These are phyloP conservation scores for Dendryphion nanum DNA, from an alignment of 2,329 filamentous ascomycete genomes.

Conservation along the genomic window DNA sequence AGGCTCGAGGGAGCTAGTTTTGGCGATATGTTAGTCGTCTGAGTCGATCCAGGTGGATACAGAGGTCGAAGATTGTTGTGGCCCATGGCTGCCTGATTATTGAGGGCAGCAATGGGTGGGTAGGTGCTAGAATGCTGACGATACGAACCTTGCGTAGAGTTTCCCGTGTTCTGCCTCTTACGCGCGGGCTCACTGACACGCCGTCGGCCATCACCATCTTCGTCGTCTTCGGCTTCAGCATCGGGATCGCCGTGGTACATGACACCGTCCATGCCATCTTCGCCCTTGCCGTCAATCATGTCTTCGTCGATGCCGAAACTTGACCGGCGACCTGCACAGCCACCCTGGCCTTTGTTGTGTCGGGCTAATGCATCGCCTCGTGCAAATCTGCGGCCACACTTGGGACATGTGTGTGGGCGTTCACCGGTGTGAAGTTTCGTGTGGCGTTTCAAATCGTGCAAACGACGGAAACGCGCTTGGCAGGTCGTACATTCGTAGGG, in stretches of 20 bases:
- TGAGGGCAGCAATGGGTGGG: conserved; percentile 63
- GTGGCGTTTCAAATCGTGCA: conserved; percentile 95
- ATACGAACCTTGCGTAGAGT: conserved; percentile 56
- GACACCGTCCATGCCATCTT: conserved; percentile 63
- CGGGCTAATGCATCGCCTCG: conserved; percentile 91
- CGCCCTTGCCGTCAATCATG: conserved; percentile 45
- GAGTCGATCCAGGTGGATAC: conserved; percentile 38
- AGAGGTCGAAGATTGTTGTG: conserved; percentile 34
- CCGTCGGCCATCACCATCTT: conserved; percentile 41
- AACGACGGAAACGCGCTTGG: conserved; percentile 82
- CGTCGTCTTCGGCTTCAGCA: conserved; percentile 56
- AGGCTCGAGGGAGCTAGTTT: conserved; percentile 37
- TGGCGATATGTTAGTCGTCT: conserved; percentile 40
- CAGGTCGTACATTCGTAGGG: conserved; percentile 94
- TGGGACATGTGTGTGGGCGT: conserved; percentile 89
- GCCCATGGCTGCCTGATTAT: conserved; percentile 24
- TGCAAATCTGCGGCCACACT: conserved; percentile 92
- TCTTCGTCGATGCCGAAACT: conserved; percentile 84
- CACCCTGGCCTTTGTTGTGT: conserved; percentile 93
- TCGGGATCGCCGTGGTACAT: conserved; percentile 60
- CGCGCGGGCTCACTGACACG: conserved; percentile 70
- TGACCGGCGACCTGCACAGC: conserved; percentile 85
- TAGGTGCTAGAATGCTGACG: conserved; percentile 73
- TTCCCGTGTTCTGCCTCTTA: conserved; percentile 66
- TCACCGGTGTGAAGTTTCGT: conserved; percentile 96